phyloP scores from a whole-genome alignment of 306 rosid species.

The Pueraria montana region DNA sequence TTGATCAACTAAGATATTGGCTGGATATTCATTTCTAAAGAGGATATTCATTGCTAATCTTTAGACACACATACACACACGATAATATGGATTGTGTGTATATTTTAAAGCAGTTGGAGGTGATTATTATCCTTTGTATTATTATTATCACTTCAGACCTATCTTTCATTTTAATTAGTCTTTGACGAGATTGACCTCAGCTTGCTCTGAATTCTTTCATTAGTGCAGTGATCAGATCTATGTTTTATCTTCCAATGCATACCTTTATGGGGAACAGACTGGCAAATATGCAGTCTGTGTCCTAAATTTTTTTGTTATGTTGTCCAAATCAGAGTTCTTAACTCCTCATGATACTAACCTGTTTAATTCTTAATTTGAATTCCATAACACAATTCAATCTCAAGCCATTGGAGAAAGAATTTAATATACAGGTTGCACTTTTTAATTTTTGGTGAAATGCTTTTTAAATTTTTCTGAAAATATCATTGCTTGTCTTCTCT shows the following conservation, averaged over 20 bases:
- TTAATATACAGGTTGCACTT: background rate
- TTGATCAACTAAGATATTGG: conserved; percentile 8
- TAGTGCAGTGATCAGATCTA: background rate
- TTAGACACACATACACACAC: background rate
- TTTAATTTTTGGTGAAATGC: too few species aligned
- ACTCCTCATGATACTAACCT: background rate
- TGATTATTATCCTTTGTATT: background rate
- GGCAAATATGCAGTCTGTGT: background rate
- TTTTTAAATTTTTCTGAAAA: background rate
- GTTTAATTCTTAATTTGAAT: conserved; percentile 12
- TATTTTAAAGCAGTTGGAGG: background rate
- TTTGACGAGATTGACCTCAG: background rate
- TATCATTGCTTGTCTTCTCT: background rate
- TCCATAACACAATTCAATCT: conserved; percentile 6
- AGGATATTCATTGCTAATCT: background rate
- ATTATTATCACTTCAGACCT: background rate
- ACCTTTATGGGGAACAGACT: background rate
- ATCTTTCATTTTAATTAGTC: background rate
- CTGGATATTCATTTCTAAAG: background rate
- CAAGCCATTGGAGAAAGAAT: background rate
- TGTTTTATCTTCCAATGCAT: background rate
- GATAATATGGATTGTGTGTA: conserved; percentile 5
- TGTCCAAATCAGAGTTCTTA: background rate
- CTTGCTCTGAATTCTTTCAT: background rate
- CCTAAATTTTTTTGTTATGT: background rate